Evolutionary conservation across 331 rosid genomes (phyloP), one percentile per base, ranked within the genome.

Genomic region (Quercus lobata): DNA sequence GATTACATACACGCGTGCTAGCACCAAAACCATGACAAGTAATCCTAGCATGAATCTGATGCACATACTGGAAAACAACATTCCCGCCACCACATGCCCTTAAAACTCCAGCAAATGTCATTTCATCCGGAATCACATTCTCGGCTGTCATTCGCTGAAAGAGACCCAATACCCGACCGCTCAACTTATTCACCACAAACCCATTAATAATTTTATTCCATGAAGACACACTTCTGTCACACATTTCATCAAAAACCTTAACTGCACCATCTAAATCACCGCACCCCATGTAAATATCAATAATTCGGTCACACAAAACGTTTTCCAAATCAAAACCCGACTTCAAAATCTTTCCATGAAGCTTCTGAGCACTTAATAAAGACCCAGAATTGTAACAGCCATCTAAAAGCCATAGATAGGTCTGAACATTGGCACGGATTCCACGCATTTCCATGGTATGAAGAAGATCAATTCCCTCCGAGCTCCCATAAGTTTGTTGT

Each of bases 281-380:
- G 70, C 79, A 79, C 4, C 82, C 82, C 29, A 90, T 4, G 77
- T 92, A 94, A 16, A 80, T 65, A 63, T 88, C 89, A 22, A 92
- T 57, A 71, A 92, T 86, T 57, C 84, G 76, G n/a, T 88, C 90
- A 71, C 86, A 71, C 76, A 92, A 63, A 25, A 77, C 72, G 77
- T 52, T 74, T 46, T 90, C 89, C 19, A 66, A 75, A 79, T 46
- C 73, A 86, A 92, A 94, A 62, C 97, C 94, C 85, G 81, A 71
- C 81, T 92, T 92, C 72, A 92, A 71, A 81, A 94, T 84, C 85
- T 83, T 89, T 73, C 90, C 92, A 14, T 94, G 98, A 85, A 92
- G 91, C 87, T 87, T 90, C 83, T 72, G 76, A 52, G 83, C 87
- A 68, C 92, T 84, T 58, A 76, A 41, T 75, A 86, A 76, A 53